Evolutionary conservation across 768 basidiomycete genomes (phyloP), one percentile per base, ranked within the genome.

Genomic region (Suillus subalutaceus): DNA sequence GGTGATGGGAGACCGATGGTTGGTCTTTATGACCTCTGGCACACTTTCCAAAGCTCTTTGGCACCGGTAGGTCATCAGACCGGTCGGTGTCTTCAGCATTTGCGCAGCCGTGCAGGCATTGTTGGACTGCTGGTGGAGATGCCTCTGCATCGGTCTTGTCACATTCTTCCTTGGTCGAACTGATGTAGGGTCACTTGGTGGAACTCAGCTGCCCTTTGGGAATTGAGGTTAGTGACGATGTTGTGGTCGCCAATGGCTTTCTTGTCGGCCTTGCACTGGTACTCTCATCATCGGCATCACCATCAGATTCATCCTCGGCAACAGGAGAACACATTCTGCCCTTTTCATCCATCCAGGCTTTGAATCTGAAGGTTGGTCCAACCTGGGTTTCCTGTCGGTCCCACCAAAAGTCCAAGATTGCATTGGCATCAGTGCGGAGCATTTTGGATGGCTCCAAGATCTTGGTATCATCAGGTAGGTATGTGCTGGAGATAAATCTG

Each of bases 371-470:
- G 23, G 23, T 52, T 3, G 6, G 50, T 13, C 50, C 6, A 6
- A 52, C 50, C 6, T 52, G 50, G 50, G 13, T 52, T 12, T 52
- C 50, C 50, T 52, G 50, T 52, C 2, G 13, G 13, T 52, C 23
- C 13, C 6, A 52, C 50, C 50, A 52, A 15, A 6, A 26, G 26
- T 6, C 23, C 48, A 50, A 50, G 12, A 50, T 23, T 2, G 50
- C 2, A 13, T 26, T 6, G 6, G 50, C 13, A 3, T 23, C 5
- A 6, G 0, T 1, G 1, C 12, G 0, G 12, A 2, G 26, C 26
- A 26, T 26, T 26, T 26, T 26, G 26, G 26, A 26, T 26, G 26
- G 26, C 26, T 26, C 26, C 26, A 26, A 26, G 26, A 26, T 26
- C 26, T 26, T 26, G 26, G 2, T 26, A 26, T 26, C 26, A 26